Conservation (phyloP, 2,329 filamentous ascomycete genomes). For the Nectriaceae sp. region DNA sequence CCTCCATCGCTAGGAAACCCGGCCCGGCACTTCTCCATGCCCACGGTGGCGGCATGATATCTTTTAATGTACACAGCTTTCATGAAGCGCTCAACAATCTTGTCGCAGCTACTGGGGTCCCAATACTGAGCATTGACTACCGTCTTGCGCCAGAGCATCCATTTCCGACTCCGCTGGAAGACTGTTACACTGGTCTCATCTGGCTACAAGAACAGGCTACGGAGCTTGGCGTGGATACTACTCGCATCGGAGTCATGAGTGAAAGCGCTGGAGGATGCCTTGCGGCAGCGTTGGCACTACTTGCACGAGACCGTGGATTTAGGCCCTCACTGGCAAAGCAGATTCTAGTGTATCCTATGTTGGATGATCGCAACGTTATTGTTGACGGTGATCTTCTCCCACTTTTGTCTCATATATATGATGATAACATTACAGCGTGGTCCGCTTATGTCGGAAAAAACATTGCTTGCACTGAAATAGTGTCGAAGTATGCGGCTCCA, state of each 20-base stretch:
- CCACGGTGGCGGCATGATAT: neutral
- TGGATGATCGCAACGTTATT: constrained; percentile 17
- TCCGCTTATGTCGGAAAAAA: constrained; percentile 16
- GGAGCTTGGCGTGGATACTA: neutral
- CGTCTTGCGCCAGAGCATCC: neutral
- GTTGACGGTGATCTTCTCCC: too few species aligned
- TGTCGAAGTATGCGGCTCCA: constrained; percentile 19
- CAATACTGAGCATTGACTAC: neutral
- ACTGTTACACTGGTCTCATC: neutral
- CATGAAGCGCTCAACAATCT: neutral
- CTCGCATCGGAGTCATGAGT: neutral
- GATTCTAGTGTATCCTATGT: constrained; percentile 19
- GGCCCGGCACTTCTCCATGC: neutral
- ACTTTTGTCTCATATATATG: too few species aligned
- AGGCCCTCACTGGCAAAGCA: constrained; percentile 19
- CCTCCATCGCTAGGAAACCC: too few species aligned
- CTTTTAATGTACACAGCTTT: neutral
- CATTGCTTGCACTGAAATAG: constrained; percentile 13
- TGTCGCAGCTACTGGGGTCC: neutral
- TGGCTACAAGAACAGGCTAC: neutral
- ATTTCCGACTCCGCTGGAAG: neutral
- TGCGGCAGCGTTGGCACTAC: constrained; percentile 13
- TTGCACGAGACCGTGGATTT: constrained; percentile 15
- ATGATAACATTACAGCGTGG: too few species aligned
- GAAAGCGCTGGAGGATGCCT: constrained; percentile 13